phyloP scores from a whole-genome alignment of 129 eudicot genomes.

The Pittosporum tobira region DNA sequence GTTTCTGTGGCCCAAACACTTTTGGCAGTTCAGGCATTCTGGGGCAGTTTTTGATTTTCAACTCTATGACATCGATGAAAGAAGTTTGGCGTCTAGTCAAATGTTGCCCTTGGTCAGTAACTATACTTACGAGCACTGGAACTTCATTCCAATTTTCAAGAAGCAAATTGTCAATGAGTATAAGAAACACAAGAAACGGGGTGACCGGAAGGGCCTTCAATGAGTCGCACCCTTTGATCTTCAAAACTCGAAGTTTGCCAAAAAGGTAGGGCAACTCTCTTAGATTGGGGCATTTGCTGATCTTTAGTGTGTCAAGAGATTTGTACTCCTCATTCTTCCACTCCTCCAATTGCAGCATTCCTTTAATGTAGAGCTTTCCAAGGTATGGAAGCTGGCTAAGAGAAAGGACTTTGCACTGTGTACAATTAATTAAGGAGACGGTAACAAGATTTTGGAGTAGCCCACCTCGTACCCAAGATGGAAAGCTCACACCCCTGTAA shows the following conservation, averaged over 20 bases:
- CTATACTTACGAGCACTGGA: not conserved
- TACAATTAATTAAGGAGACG: constrained; percentile 6
- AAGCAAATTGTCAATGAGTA: constrained; percentile 1
- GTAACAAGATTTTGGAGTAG: constrained; percentile 3
- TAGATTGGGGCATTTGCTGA: constrained; percentile 2
- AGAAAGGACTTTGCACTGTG: constrained; percentile 12
- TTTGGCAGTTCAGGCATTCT: not conserved
- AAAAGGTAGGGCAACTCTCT: constrained; percentile 1
- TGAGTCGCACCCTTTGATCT: constrained; percentile 15
- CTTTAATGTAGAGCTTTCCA: constrained; percentile 7
- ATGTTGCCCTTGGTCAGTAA: not conserved
- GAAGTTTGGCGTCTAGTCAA: not conserved
- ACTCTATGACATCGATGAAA: not conserved
- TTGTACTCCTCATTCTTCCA: not conserved
- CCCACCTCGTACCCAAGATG: constrained; percentile 12
- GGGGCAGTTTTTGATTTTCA: constrained; percentile 3
- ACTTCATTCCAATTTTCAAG: constrained; percentile 13
- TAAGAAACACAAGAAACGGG: constrained; percentile 6
- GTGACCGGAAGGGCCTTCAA: constrained; percentile 7
- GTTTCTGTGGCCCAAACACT: constrained; percentile 13
- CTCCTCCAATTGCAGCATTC: constrained; percentile 15
- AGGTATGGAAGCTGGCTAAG: constrained; percentile 2
- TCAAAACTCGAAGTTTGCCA: not conserved
- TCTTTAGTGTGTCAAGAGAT: not conserved
- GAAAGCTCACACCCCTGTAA: constrained; percentile 7